These are phyloP conservation scores for Sarcodon sp. DNA, from an alignment of 768 basidiomycete genomes.

Conservation along the genomic window DNA sequence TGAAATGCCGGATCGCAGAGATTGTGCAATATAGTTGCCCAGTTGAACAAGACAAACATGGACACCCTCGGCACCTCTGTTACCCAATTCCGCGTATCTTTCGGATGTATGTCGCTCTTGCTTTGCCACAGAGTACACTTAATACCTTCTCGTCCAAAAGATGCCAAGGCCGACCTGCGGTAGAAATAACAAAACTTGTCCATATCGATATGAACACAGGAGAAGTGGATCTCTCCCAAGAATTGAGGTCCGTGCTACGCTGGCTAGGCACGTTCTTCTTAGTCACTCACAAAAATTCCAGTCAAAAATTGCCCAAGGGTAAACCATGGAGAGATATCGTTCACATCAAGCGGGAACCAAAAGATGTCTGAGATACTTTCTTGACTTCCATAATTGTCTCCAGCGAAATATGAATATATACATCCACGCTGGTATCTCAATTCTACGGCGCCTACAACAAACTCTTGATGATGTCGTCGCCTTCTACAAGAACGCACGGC, in stretches of 20 bases:
- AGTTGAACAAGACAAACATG: slow-evolving; percentile 16
- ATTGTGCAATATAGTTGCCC: slow-evolving; percentile 63
- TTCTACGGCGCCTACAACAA: background rate
- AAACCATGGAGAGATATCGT: slow-evolving; percentile 17
- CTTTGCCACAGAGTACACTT: slow-evolving; percentile 1
- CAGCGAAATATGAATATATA: slow-evolving; percentile 37
- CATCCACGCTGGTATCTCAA: background rate
- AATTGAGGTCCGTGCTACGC: slow-evolving; percentile 23
- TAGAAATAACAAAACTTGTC: slow-evolving; percentile 28
- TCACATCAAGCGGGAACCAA: background rate
- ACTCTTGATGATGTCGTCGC: slow-evolving; percentile 36
- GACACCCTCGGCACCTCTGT: slow-evolving; percentile 33
- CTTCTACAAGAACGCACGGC: slow-evolving; percentile 71
- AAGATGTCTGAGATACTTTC: background rate
- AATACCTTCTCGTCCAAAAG: slow-evolving; percentile 22
- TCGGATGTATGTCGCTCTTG: slow-evolving; percentile 36
- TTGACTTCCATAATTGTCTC: slow-evolving; percentile 32
- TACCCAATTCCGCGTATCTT: slow-evolving; percentile 70
- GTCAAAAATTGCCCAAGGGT: slow-evolving; percentile 12
- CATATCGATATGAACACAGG: slow-evolving; percentile 9
- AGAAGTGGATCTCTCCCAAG: slow-evolving; percentile 10
- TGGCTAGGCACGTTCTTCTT: background rate
- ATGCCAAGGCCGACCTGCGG: slow-evolving; percentile 49
- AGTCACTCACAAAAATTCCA: background rate
- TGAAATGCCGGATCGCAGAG: slow-evolving; percentile 49